phyloP scores from a whole-genome alignment of 192 early-diverging fungal species.

The Coemansia sp. region DNA sequence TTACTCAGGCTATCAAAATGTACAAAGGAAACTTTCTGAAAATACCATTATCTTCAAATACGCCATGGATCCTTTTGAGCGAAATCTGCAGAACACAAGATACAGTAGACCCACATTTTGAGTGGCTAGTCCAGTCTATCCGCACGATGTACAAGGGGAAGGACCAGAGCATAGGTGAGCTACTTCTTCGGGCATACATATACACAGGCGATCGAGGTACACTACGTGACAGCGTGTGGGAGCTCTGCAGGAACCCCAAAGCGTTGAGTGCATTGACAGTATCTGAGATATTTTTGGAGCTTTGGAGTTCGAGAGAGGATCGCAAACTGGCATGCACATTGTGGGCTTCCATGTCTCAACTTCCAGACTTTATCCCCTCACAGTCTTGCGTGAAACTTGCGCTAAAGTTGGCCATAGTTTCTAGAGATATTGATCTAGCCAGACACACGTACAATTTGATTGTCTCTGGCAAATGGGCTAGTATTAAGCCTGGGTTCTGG shows the following conservation, averaged over 20 bases:
- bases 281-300: slow-evolving; percentile 16
- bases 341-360: slow-evolving; percentile 23
- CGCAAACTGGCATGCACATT: slow-evolving; percentile 37
- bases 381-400: slow-evolving; percentile 38
- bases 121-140: slow-evolving; percentile 28
- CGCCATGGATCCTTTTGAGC: slow-evolving; percentile 48
- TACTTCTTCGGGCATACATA: slow-evolving; percentile 35
- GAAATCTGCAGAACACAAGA: slow-evolving; percentile 24
- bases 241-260: slow-evolving; percentile 13
- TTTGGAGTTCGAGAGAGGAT: slow-evolving; percentile 27
- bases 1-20: slow-evolving; percentile 26
- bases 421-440: slow-evolving; percentile 23
- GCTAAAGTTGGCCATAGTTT: slow-evolving; percentile 34
- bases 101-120: not conserved
- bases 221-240: slow-evolving; percentile 23
- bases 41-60: slow-evolving; percentile 28
- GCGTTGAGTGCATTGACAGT: slow-evolving; percentile 21
- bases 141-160: slow-evolving; percentile 13
- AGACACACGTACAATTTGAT: slow-evolving; percentile 30
- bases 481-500: slow-evolving; percentile 35
- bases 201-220: slow-evolving; percentile 21
- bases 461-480: slow-evolving; percentile 22
- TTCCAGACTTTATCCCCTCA: slow-evolving; percentile 31
- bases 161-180: slow-evolving; percentile 16
- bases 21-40: slow-evolving; percentile 16